Base-by-base conservation (phyloP, 495 filamentous ascomycete species). In the Penicillium cataractarum region DNA sequence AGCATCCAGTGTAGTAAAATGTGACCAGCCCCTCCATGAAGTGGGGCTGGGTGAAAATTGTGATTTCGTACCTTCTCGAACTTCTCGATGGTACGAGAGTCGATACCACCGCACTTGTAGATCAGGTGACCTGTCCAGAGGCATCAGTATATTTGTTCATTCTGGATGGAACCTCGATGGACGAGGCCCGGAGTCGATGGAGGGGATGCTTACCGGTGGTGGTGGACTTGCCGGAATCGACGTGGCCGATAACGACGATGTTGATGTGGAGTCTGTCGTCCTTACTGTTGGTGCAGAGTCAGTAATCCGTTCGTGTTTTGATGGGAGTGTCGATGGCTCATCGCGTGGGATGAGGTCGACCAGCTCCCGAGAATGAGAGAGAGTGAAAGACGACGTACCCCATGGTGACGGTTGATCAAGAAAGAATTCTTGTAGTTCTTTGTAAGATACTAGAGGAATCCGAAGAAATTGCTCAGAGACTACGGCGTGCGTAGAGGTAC, bases 101-200 rank as follows among this genome's bases (percentile, higher is more conserved):
- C 95, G 76, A 99, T 99, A 90, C 95, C 95, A 89, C 95, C 95
- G 85, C 95, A 99, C 86, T 99, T 97, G 92, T 99, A 99, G 90
- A 98, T 99, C 85, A 98, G 86, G 83, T 98, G 95, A 80, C 90
- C 89, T 80, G 55, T 27, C 4, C 24, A 50, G 24, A 15, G 46
- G 21, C n/a, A 50, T 50, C 13, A 50, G 46, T 17, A 50, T n/a
- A 21, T 2, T n/a, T n/a, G 12, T 24, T 29, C 13, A 21, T 46
- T 21, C 8, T 29, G 46, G 46, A 50, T 50, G 46, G 6, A 26
- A 15, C 29, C 51, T 54, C 51, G 27, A 21, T 35, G 17, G 51
- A 9, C 27, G 51, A 54, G 51, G n/a, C 26, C 24, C 9, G 13
- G 50, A 0, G 3, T 17, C n/a, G 5, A 44, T 33, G 62, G 58